Base-by-base conservation (phyloP, 2,329 filamentous ascomycete genomes). In the Polychaeton citri region DNA sequence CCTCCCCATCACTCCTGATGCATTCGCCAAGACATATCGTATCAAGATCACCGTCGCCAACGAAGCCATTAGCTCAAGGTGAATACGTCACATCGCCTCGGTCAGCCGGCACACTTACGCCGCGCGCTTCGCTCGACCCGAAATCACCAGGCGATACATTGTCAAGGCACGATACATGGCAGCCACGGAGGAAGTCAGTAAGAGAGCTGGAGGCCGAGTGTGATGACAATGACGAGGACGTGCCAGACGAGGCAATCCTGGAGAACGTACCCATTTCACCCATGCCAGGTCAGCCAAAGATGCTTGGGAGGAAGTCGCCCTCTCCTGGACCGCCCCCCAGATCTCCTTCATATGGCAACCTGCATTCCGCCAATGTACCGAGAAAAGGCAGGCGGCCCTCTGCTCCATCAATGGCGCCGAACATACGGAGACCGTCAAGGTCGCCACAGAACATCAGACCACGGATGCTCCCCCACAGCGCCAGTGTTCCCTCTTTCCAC, bases 211-310 rank as follows among this genome's bases (percentile, higher is more conserved):
- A 90, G 53, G 72, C 74, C 37, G 82, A 88, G 52, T 87, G 84
- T 47, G 80, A 87, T 46, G 79, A 86, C 36, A 77, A 74, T 36
- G 81, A 86, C 50, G 75, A 83, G 42, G 69, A 72, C 38, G 78
- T 90, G 19, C 83, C 83, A 0, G 81, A 87, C 18, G 81, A 83
- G 36, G 71, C 82, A 17, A 70, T 86, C 35, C 71, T 90, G 32
- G 81, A 84, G 60, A 90, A 90, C 44, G 78, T 90, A 2, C 83
- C 83, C 4, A 74, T 90, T 32, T 87, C 82, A 0, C 83, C 83
- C 9, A 41, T 53, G 35, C 49, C 51, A 6, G 51, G 50, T 24
- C 49, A 50, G 15, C 58, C 61, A 17, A 28, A 28, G 5, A 12
- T 4, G 12, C 15, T 28, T 26, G 49, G 50, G 1, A 32, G 18